Evolutionary conservation across 2,329 filamentous ascomycete genomes (phyloP).

Genomic region (Hymenoscyphus occultus): DNA sequence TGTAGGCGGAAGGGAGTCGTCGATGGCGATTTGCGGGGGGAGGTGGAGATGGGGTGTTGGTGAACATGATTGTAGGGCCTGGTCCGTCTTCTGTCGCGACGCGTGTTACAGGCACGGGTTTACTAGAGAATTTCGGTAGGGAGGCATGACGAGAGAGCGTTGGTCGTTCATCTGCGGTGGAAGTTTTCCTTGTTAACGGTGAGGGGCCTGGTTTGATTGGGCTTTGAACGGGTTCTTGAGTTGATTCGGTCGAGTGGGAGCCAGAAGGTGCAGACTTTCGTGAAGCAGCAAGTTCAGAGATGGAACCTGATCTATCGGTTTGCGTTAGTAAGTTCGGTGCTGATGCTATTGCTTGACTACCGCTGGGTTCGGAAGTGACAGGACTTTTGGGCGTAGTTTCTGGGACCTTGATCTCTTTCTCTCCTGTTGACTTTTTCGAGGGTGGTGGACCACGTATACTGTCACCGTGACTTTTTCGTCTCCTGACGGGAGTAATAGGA

Average conservation of each 20-base stretch:
- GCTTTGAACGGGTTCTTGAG: constrained; percentile 14
- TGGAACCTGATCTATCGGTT: constrained; percentile 19
- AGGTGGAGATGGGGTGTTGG: constrained; percentile 42
- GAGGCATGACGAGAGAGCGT: constrained; percentile 53
- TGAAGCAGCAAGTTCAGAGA: constrained; percentile 21
- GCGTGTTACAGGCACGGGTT: constrained; percentile 67
- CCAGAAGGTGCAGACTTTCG: constrained; percentile 14
- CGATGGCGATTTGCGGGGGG: constrained; percentile 9
- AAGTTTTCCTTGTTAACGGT: constrained; percentile 13
- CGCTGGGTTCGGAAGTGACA: constrained; percentile 4
- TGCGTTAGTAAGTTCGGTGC: constrained; percentile 12
- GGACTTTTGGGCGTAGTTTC: constrained; percentile 18
- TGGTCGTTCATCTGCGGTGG: constrained; percentile 39
- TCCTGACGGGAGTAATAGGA: constrained; percentile 15
- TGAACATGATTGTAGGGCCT: constrained; percentile 75
- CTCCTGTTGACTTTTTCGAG: constrained; percentile 35
- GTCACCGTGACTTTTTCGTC: constrained; percentile 45
- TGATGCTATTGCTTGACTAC: constrained; percentile 10
- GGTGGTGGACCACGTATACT: constrained; percentile 35
- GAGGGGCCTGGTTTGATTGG: constrained; percentile 2
- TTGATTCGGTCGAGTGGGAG: constrained; percentile 5
- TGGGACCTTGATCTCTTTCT: constrained; percentile 31
- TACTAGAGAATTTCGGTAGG: constrained; percentile 66
- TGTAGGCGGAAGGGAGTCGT: constrained; percentile 33
- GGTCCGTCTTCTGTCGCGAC: constrained; percentile 62